Evolutionary conservation across 495 filamentous ascomycete species (phyloP).

Genomic region (Hypoxylon perforatum): DNA sequence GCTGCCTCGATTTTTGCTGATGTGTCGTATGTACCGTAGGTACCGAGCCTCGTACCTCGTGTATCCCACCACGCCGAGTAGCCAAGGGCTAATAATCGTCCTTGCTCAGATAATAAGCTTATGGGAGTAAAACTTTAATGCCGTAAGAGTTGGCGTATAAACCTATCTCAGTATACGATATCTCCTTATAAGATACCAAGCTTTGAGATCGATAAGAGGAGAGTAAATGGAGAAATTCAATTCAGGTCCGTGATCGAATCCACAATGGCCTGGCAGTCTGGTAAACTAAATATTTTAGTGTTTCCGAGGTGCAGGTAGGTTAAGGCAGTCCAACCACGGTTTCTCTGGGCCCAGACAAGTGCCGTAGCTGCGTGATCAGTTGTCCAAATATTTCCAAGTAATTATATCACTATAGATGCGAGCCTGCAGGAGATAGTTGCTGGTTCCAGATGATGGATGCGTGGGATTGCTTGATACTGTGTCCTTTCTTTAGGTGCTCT

Average conservation of each 20-base stretch:
- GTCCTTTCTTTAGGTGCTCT: slow-evolving; percentile 10
- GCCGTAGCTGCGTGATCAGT: slow-evolving; percentile 1
- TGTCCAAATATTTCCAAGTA: not conserved
- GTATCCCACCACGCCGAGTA: not conserved
- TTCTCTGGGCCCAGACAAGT: slow-evolving; percentile 7
- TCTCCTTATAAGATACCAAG: too few relatives aligned
- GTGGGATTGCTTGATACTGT: not conserved
- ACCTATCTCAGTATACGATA: too few relatives aligned
- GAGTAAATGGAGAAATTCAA: too few relatives aligned
- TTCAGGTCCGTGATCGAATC: slow-evolving; percentile 5
- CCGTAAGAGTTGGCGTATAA: not conserved
- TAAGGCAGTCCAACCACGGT: not conserved
- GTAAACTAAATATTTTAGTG: slow-evolving; percentile 29
- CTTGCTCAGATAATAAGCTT: too few relatives aligned
- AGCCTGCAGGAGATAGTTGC: not conserved
- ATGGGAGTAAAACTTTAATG: not conserved
- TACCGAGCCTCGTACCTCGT: slow-evolving; percentile 21
- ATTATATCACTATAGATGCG: not conserved
- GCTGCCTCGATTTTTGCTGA: not conserved
- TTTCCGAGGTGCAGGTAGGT: slow-evolving; percentile 25
- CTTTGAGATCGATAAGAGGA: too few relatives aligned
- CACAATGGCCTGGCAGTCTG: not conserved
- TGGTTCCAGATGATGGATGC: too few relatives aligned
- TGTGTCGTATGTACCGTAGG: slow-evolving; percentile 14
- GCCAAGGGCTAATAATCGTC: not conserved